Percentiles rank a stretch among this genome's conserved stretches.
Conservation (phyloP, 2,329 filamentous ascomycete species). For the Penicillium brevicompactum region DNA sequence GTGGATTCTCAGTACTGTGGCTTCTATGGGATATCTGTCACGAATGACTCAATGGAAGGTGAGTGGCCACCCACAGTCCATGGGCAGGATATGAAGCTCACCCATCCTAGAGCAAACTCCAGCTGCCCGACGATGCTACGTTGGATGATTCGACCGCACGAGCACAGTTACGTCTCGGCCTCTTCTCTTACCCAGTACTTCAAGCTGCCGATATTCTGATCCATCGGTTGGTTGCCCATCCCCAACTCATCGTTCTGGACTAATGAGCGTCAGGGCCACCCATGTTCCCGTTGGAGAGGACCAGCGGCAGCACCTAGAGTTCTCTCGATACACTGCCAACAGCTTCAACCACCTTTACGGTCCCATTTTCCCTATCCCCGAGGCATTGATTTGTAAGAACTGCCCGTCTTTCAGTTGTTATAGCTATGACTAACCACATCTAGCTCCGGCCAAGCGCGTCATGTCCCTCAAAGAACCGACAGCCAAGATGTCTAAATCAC, state of each 20-base stretch:
- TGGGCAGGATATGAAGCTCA: constrained; percentile 6
- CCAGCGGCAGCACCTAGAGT: constrained; percentile 91
- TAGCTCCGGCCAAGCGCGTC: constrained; percentile 77
- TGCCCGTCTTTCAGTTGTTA: background rate
- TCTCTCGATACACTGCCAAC: constrained; percentile 79
- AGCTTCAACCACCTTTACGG: constrained; percentile 82
- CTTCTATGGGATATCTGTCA: constrained; percentile 89
- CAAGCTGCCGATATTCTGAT: constrained; percentile 93
- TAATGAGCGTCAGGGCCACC: constrained; percentile 63
- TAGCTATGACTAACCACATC: constrained; percentile 4
- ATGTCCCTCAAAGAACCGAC: constrained; percentile 83
- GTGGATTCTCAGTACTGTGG: constrained; percentile 94
- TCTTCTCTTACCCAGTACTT: constrained; percentile 95
- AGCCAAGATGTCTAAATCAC: constrained; percentile 94
- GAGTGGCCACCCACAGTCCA: constrained; percentile 13
- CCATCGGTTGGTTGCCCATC: constrained; percentile 59
- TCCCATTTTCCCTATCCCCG: constrained; percentile 64
- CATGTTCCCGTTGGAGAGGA: constrained; percentile 98
- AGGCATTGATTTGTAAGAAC: constrained; percentile 70
- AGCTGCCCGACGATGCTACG: constrained; percentile 61
- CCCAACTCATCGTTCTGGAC: constrained; percentile 1
- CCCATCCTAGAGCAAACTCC: constrained; percentile 67
- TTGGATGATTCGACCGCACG: constrained; percentile 60
- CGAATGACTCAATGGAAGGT: constrained; percentile 99
- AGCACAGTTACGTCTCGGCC: constrained; percentile 74